phyloP scores from a whole-genome alignment of 306 rosid species.

The Dalbergia cultrata region DNA sequence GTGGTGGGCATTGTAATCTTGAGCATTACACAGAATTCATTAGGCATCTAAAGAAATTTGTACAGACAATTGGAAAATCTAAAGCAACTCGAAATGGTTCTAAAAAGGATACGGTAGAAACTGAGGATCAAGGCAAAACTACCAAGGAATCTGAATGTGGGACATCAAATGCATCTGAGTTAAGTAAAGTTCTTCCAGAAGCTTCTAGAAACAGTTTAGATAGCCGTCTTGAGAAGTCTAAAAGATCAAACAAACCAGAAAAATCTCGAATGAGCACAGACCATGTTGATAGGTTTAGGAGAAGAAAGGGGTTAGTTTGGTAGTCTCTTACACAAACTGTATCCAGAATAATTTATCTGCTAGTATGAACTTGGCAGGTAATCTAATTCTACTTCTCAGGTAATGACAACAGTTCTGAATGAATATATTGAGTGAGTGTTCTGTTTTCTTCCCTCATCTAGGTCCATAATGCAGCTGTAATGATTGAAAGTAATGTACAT shows the following conservation, averaged over 20 bases:
- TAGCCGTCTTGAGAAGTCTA: conserved; percentile 92
- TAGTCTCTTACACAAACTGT: conserved; percentile 57
- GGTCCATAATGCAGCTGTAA: conserved; percentile 49
- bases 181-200: conserved; percentile 72
- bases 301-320: conserved; percentile 86
- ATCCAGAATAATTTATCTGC: conserved; percentile 62
- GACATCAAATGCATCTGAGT: conserved; percentile 61
- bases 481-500: conserved; percentile 48
- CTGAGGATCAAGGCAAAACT: conserved; percentile 59
- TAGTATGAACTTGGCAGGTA: conserved; percentile 49
- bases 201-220: conserved; percentile 98
- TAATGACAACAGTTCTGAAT: conserved; percentile 54
- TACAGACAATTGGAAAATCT: conserved; percentile 81
- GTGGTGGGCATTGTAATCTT: conserved; percentile 94
- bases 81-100: conserved; percentile 71
- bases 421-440: conserved; percentile 53
- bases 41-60: conserved; percentile 94
- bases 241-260: conserved; percentile 75
- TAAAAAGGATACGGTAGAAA: conserved; percentile 55
- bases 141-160: conserved; percentile 70
- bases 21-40: conserved; percentile 95
- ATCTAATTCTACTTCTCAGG: conserved; percentile 44
- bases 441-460: conserved; percentile 13
- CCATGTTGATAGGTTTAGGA: conserved; percentile 87
- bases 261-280: conserved; percentile 99